These are phyloP conservation scores for Trypanosoma cruzi DNA, from an alignment of 208 protist species.

Conservation along the genomic window DNA sequence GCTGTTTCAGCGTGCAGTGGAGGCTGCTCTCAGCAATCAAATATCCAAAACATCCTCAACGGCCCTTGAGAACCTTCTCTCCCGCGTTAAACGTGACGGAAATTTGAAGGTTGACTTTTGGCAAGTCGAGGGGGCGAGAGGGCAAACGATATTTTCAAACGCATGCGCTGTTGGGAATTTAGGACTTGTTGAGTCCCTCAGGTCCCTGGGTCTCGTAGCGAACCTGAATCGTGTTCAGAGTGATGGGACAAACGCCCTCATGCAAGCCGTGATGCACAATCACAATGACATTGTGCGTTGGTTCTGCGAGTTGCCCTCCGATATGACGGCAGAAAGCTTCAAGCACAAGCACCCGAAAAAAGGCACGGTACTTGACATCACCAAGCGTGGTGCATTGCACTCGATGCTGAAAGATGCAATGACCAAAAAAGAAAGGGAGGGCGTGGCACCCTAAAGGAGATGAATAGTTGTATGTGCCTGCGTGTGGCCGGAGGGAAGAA, in stretches of 20 bases:
- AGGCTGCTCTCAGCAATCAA: not conserved
- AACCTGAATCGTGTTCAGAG: constrained; percentile 26
- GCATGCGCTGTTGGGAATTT: constrained; percentile 20
- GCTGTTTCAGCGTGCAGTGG: constrained; percentile 14
- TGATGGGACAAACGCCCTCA: constrained; percentile 23
- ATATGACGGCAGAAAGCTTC: constrained; percentile 10
- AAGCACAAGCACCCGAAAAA: constrained; percentile 10
- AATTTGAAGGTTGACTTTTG: constrained; percentile 18
- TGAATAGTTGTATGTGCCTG: too few relatives aligned
- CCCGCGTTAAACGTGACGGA: not conserved
- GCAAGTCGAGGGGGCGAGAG: constrained; percentile 2
- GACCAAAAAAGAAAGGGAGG: not conserved
- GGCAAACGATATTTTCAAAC: constrained; percentile 26
- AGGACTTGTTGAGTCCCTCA: constrained; percentile 13
- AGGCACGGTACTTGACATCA: constrained; percentile 17
- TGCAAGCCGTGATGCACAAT: constrained; percentile 29
- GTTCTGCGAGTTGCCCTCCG: constrained; percentile 1
- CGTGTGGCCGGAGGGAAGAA: too few relatives aligned
- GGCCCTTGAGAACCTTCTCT: constrained; percentile 4
- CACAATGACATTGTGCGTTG: constrained; percentile 11
- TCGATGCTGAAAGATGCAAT: constrained; percentile 12
- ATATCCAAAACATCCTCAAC: not conserved
- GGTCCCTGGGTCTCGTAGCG: constrained; percentile 8
- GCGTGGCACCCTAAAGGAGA: not conserved
- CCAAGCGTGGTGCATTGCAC: not conserved